Base-by-base conservation (phyloP, 108 stramenopile species). In the Seminavis robusta region DNA sequence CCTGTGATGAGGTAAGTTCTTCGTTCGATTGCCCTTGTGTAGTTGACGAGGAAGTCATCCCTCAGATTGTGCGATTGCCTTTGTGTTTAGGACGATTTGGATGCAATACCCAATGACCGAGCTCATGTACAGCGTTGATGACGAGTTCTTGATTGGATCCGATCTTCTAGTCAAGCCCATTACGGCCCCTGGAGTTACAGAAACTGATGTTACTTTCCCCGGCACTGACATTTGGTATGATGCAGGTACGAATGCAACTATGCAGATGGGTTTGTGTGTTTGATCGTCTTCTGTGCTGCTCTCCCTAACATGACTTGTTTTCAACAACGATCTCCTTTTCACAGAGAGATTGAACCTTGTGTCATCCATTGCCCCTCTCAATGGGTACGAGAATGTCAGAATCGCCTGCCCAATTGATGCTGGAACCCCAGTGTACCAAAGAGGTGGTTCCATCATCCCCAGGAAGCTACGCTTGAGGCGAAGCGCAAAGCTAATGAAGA, bases 141-240 rank as follows among this genome's bases (percentile, higher is more conserved):
- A 94, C 65, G 86, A 95, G 63, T 99, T 92, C 74, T 59, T 99
- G 55, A 69, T 97, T 43, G 99, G 99, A n/a, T 61, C 80, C n/a
- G 95, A 92, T 50, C 67, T 99, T 40, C 84, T 98, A 19, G 95
- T 98, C n/a, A 94, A 91, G 68, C 98, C 99, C 19, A 94, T 98
- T 21, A 86, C 85, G 11, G 76, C 88, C 13, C 67, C 90, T 33
- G 94, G 95, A 16, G 88, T 74, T 0, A 83, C 84, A 3, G 56
- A 73, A 32, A 69, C 86, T 5, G 53, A 65, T 40, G 86, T 97
- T 15, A 67, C 76, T 30, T 90, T 98, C 46, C 96, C 97, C 26
- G 43, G 60, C 25, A 70, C 77, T 20, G 67, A 87, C 52, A 44
- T 69, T 49, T 94, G 94, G 90, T 93, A 90, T 54, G 94, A 97